Base-by-base conservation (phyloP, 2,329 filamentous ascomycete species). In the Alternaria sp. region DNA sequence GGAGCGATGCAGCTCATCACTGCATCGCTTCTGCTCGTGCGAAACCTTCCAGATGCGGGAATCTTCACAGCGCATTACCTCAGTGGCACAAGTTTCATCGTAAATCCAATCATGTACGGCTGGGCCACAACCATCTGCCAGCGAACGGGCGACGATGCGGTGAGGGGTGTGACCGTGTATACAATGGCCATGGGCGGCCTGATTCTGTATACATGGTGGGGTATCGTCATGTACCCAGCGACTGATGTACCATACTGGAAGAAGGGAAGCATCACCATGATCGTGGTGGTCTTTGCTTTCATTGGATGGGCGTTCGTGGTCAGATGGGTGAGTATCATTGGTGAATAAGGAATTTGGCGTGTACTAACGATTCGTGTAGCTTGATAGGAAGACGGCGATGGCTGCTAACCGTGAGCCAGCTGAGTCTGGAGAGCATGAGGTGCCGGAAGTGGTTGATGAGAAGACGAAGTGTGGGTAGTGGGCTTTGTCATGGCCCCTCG, bases 161-260 rank as follows among this genome's bases (percentile, higher is more conserved):
- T 74, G 0, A 69, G 82, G 3, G 74, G 74, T n/a, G 76, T 83
- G 0, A 78, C 78, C 0, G 47, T 84, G 1, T 79, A 78, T 23
- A 73, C 72, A 0, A 83, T 83, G 80, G 79, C 77, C 4, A 75
- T 77, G 8, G 74, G 74, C 0, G 75, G 75, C 1, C 73, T 74
- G 57, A 61, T 80, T 0, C 52, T 84, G 32, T 83, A 80, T 60
- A 83, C 82, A 0, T 83, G 81, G 56, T 84, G 82, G 81, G 82
- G 82, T 0, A 82, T 84, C 5, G 72, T 77, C 0, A 67, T 84
- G 40, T 83, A 83, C 54, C 72, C 80, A 11, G 81, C 81, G 3
- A 76, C 74, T 1, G 79, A 83, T 62, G 80, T 77, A 0, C 81
- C 81, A 1, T 82, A 83, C 59, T 83, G 82, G 74, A 75, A 66